Conservation (phyloP, 2,329 filamentous ascomycete species). For the Colletotrichum spinosum region DNA sequence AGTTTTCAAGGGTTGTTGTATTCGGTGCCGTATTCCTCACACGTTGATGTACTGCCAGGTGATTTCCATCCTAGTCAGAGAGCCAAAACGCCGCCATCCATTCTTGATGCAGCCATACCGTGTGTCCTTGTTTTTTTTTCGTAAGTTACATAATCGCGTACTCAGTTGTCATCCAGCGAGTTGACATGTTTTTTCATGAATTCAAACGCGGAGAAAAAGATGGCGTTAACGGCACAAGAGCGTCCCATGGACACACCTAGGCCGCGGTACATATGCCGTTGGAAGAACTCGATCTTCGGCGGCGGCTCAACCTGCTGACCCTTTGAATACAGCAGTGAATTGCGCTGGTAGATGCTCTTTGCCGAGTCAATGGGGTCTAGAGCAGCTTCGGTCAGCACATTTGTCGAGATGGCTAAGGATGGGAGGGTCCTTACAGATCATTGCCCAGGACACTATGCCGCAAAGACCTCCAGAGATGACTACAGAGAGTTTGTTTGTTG, state of each 20-base stretch:
- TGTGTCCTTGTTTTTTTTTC: conserved; percentile 2
- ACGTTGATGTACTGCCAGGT: background rate
- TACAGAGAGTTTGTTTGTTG: conserved; percentile 84
- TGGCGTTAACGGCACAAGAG: conserved; percentile 85
- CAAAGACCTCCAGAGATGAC: conserved; percentile 83
- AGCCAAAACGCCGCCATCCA: conserved; percentile 22
- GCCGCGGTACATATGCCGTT: conserved; percentile 83
- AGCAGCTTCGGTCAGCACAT: conserved; percentile 23
- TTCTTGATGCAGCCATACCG: conserved; percentile 14
- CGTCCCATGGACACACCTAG: conserved; percentile 86
- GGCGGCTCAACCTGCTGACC: conserved; percentile 72
- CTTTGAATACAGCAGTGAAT: conserved; percentile 77
- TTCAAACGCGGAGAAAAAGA: conserved; percentile 92
- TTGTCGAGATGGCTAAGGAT: conserved; percentile 7
- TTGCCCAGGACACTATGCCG: conserved; percentile 85
- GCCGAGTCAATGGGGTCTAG: conserved; percentile 80
- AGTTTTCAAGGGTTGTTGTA: conserved; percentile 11
- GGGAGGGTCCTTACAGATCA: conserved; percentile 69
- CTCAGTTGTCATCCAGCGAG: conserved; percentile 58
- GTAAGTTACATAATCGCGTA: conserved; percentile 13
- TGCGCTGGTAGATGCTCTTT: conserved; percentile 88
- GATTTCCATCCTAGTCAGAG: conserved; percentile 14
- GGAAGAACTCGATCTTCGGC: conserved; percentile 83
- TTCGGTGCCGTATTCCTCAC: conserved; percentile 12
- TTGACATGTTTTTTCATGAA: conserved; percentile 79